A percentile compares a stretch with the other conserved stretches of the same genome.
phyloP scores from a whole-genome alignment of 192 early-diverging fungal genomes.

The Podila clonocystis region DNA sequence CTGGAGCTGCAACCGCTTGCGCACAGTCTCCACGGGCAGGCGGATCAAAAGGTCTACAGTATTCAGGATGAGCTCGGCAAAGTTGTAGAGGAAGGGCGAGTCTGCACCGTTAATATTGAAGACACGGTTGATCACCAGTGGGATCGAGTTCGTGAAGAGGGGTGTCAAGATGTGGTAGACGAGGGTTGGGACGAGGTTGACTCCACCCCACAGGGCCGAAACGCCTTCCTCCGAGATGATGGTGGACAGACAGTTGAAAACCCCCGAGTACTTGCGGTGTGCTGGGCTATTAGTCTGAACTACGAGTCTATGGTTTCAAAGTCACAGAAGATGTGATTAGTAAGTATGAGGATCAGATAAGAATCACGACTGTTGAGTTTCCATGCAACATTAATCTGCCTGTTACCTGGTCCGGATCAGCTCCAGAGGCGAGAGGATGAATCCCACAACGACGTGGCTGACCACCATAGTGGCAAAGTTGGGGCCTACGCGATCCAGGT shows the following conservation, averaged over 20 bases:
- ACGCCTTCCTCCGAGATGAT: constrained; percentile 84
- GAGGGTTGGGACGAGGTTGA: constrained; percentile 81
- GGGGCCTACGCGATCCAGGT: constrained; percentile 66
- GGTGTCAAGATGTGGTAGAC: constrained; percentile 82
- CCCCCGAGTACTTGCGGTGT: constrained; percentile 84
- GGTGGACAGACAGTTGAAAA: constrained; percentile 78
- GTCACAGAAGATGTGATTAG: too few species aligned
- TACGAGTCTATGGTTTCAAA: constrained; percentile 63
- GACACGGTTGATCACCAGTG: constrained; percentile 73
- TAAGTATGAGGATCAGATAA: too few species aligned
- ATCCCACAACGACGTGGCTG: constrained; percentile 80
- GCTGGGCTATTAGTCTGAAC: constrained; percentile 83
- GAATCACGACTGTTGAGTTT: background rate
- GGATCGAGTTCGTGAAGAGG: constrained; percentile 71
- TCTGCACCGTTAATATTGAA: constrained; percentile 66
- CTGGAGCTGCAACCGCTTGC: constrained; percentile 88
- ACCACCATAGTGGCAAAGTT: constrained; percentile 77
- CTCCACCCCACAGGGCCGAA: constrained; percentile 72
- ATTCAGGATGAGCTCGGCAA: constrained; percentile 73
- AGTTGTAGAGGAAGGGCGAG: constrained; percentile 68
- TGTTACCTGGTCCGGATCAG: constrained; percentile 84
- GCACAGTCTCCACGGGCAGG: constrained; percentile 87
- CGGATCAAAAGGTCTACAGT: constrained; percentile 79
- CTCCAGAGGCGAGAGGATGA: constrained; percentile 90
- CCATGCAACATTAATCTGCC: background rate